A percentile compares a stretch with the other conserved stretches of the same genome.
These are phyloP conservation scores for Cryptococcus maquisensis DNA, from an alignment of 1,284 basidiomycete species.

Conservation along the genomic window DNA sequence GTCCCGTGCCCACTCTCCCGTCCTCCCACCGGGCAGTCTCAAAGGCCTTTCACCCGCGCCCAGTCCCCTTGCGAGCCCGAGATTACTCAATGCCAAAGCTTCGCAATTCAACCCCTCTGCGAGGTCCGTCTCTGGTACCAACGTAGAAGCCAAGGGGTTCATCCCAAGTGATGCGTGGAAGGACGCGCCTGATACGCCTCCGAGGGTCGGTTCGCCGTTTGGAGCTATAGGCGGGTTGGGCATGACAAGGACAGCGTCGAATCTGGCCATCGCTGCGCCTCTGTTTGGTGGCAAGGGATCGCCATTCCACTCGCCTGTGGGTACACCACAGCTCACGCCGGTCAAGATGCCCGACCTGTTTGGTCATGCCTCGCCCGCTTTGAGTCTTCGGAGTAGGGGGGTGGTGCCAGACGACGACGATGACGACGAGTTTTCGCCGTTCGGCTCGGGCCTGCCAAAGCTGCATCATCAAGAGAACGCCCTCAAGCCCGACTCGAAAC, in stretches of 20 bases:
- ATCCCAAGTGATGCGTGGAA: slow-evolving; percentile 40
- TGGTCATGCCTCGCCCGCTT: slow-evolving; percentile 23
- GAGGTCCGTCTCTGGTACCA: slow-evolving; percentile 58
- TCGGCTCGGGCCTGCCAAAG: slow-evolving; percentile 43
- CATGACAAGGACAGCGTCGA: slow-evolving; percentile 60
- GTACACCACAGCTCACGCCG: slow-evolving; percentile 33
- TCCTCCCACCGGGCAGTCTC: slow-evolving; percentile 49
- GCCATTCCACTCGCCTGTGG: slow-evolving; percentile 51
- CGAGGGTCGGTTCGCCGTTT: slow-evolving; percentile 39
- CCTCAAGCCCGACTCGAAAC: slow-evolving; percentile 35
- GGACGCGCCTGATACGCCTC: slow-evolving; percentile 29
- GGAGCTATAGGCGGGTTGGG: slow-evolving; percentile 54
- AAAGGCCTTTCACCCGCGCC: slow-evolving; percentile 56
- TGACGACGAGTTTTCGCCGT: slow-evolving; percentile 58
- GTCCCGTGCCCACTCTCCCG: slow-evolving; percentile 39
- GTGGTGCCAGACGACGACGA: slow-evolving; percentile 51
- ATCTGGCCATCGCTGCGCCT: slow-evolving; percentile 81
- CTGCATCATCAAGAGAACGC: slow-evolving; percentile 22
- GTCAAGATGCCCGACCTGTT: slow-evolving; percentile 40
- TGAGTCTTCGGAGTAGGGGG: slow-evolving; percentile 20
- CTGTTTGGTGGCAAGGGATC: slow-evolving; percentile 66
- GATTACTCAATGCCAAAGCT: slow-evolving; percentile 63
- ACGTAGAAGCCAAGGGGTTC: slow-evolving; percentile 55
- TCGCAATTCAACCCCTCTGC: slow-evolving; percentile 66
- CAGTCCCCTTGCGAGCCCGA: slow-evolving; percentile 56